Base-by-base conservation (phyloP, 306 rosid species). In the Glycine soja region DNA sequence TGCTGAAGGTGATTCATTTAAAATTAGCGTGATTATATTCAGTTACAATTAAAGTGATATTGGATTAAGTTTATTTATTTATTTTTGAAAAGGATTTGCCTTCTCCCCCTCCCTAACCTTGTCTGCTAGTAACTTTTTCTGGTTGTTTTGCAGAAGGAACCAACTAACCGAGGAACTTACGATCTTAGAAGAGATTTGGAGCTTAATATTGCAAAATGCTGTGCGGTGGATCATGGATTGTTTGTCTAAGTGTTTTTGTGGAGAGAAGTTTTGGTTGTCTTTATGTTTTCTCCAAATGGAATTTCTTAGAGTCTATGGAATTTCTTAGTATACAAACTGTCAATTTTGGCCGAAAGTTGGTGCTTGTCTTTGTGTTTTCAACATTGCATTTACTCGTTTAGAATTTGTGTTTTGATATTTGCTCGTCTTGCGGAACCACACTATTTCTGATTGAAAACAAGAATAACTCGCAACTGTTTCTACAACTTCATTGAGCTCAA, bases 121-220 rank as follows among this genome's bases (percentile, higher is more conserved):
- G 19, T 2, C 47, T 69, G 43, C 6, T 36, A 57, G 5, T 77
- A 72, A 69, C 30, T 1, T 45, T 6, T 77, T n/a, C 32, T 50
- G 14, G 80, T 40, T 62, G 16, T 76, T 76, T 63, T 82, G 81
- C 80, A 78, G 86, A 50, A 48, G 58, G 83, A 73, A 64, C 72
- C 88, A 53, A 69, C 70, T 51, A 77, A 50, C 14, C 18, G 6
- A 56, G 14, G 56, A 50, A 65, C 4, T 75, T 19, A 34, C 4
- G 0, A 62, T 14, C 12, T 14, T 46, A 73, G 24, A 73, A 81
- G 54, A 58, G 42, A 18, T 52, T 53, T 61, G 54, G 76, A 68
- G 81, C 43, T 77, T 77, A 50, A 51, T 80, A 69, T 16, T 66
- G 54, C 74, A 77, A 42, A 54, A 13, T 50, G 9, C 48, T 52